phyloP scores from a whole-genome alignment of 2,329 filamentous ascomycete species.

The Alternaria gaisen region DNA sequence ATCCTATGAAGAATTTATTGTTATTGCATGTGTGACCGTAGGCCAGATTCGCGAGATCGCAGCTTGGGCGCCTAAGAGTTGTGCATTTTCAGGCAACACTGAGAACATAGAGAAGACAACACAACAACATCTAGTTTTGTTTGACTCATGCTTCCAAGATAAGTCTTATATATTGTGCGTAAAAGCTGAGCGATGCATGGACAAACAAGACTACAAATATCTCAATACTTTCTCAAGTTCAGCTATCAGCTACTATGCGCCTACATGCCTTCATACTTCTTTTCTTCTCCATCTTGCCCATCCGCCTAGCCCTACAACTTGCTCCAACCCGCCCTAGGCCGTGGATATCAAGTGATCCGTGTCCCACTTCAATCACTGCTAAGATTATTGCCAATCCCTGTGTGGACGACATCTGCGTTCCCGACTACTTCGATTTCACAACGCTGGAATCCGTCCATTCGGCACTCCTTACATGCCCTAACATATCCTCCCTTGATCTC shows the following conservation, averaged over 20 bases:
- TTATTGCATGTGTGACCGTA: background rate
- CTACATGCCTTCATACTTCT: background rate
- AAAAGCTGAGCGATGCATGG: background rate
- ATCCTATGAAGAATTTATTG: background rate
- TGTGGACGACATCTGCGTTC: background rate
- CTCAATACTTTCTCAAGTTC: too few species aligned
- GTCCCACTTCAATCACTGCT: constrained; percentile 11
- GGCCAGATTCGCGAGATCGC: background rate
- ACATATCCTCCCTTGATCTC: constrained; percentile 24
- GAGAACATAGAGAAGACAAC: background rate
- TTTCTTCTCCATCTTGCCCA: background rate
- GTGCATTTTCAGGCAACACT: background rate
- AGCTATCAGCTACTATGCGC: background rate
- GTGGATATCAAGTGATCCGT: constrained; percentile 12
- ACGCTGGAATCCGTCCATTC: constrained; percentile 16
- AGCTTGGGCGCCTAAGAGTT: background rate
- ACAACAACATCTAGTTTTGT: background rate
- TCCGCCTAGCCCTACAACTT: background rate
- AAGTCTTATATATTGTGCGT: background rate
- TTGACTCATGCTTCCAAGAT: background rate
- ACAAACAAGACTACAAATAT: background rate
- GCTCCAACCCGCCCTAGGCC: background rate
- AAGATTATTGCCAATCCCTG: constrained; percentile 2
- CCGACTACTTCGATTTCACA: background rate
- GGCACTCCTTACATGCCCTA: constrained; percentile 20